Base-by-base conservation (phyloP, 2,329 filamentous ascomycete species). In the Pestalotiopsis fici region DNA sequence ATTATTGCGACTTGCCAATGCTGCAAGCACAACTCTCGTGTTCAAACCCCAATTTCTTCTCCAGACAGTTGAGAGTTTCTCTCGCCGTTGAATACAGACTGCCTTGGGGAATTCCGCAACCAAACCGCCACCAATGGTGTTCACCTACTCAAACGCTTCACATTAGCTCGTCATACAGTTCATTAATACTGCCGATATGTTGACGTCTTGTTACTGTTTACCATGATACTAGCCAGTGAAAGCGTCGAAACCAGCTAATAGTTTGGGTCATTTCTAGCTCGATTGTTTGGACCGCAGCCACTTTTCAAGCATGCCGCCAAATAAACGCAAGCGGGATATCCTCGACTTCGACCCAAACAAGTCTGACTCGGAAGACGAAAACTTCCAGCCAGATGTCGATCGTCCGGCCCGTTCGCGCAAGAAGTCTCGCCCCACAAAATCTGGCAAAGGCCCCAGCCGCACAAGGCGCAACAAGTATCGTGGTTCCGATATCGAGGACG, bases 351-450 rank as follows among this genome's bases (percentile, higher is more conserved):
- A 91, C 76, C 88, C 87, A 3, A 91, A 90, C 76, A 86, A 89
- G 75, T 91, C 89, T 63, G 89, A 91, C 71, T 83, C 89, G 2
- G 86, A 89, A 62, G 89, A 91, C 74, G 88, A 89, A 71, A 90
- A 90, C 76, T 91, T 91, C 73, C 86, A 89, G 67, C 88, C 88
- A 18, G 76, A 78, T 18, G 75, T 77, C 25, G 83, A 85, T 71
- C 81, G 79, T 28, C 59, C 66, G 18, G 68, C 68, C 2, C 74
- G 72, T 60, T 71, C 73, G 18, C 73, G 71, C 65, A 85, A 83
- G 70, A 83, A 83, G 65, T 73, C 79, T 4, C 81, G 82, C 27
- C 76, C 81, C 35, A 77, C 81, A 4, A 79, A 78, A 65, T 73
- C 76, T 47, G 64, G 69, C 50, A 79, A 75, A 55, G 65, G 72